Evolutionary conservation across 2,329 filamentous ascomycete species (phyloP), one percentile per base, ranked within the genome.

Genomic region (Trichophaea hybrida): DNA sequence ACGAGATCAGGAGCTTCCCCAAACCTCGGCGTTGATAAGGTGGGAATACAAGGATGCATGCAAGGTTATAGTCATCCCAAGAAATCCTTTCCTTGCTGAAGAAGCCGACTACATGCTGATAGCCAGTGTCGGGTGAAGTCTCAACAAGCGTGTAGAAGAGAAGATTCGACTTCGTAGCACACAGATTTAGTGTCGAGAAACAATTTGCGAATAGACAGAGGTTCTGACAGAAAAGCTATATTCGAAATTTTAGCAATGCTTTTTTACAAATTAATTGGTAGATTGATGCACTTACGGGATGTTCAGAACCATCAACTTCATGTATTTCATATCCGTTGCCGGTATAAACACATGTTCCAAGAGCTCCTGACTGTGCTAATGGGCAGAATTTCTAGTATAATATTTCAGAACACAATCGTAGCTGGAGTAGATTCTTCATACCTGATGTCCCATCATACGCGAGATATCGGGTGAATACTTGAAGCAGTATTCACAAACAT

Each of bases 1-100:
- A 82, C 4, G 88, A 89, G 82, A 98, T 97, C 35, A 98, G 77
- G 55, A 97, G 75, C 55, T 88, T 83, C 0, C n/a, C 93, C 0
- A 97, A 78, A 1, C 91, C 89, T 65, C 88, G 89, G 64, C 86
- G 84, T 73, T 97, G 91, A 82, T 91, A 97, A 0, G 93, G 93
- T 1, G 93, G 93, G 69, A 97, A 97, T 13, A 97, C 80, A 5
- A 97, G 77, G 67, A 98, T 98, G 71, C 93, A 98, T 0, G 93
- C 93, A 4, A 98, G 78, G 66, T 97, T 98, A 73, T 98, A 97
- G 69, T 91, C 90, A 69, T 98, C 93, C 91, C 93, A 98, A 2
- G 88, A 95, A 77, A 96, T 86, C 72, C 97, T 97, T 73, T 98
- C 93, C 71, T 98, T 97, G 64, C 87, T 94, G 75, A 97, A 98